Conservation (phyloP, 805 yeast genomes). For the Isabelozyma rhagii region DNA sequence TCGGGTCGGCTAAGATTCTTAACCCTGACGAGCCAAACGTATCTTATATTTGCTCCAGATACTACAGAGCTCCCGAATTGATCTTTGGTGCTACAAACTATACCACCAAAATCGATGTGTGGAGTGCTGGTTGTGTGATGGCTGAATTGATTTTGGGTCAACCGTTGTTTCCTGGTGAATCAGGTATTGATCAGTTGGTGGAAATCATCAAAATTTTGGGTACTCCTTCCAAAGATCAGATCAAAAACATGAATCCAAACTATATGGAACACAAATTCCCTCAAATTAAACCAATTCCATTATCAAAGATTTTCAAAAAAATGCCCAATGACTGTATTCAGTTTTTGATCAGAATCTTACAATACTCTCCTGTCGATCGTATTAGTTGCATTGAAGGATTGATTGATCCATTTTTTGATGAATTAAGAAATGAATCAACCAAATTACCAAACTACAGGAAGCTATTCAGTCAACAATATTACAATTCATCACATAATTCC, state of each 20-base stretch:
- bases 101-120: conserved; percentile 92
- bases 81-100: conserved; percentile 96
- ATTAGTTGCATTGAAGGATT: conserved; percentile 55
- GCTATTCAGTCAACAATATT: conserved; percentile 35
- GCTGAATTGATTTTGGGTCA: conserved; percentile 94
- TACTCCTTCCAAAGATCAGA: conserved; percentile 90
- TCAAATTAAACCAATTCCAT: conserved; percentile 73
- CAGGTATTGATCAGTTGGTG: conserved; percentile 95
- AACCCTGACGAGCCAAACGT: conserved; percentile 93
- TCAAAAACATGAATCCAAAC: conserved; percentile 91
- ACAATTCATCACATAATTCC: conserved; percentile 15
- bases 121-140: conserved; percentile 99
- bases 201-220: conserved; percentile 95
- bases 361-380: conserved; percentile 68
- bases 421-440: conserved; percentile 38
- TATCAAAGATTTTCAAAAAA: conserved; percentile 62
- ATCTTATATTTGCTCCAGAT: conserved; percentile 92
- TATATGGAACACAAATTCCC: conserved; percentile 98
- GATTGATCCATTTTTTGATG: conserved; percentile 53
- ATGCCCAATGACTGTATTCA: conserved; percentile 51
- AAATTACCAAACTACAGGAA: conserved; percentile 44
- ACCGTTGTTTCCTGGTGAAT: conserved; percentile 96
- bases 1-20: conserved; percentile 90
- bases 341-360: conserved; percentile 54
- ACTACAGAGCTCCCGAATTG: conserved; percentile 95